Evolutionary conservation across 129 eudicot genomes (phyloP).

Genomic region (Lactuca sativa): DNA sequence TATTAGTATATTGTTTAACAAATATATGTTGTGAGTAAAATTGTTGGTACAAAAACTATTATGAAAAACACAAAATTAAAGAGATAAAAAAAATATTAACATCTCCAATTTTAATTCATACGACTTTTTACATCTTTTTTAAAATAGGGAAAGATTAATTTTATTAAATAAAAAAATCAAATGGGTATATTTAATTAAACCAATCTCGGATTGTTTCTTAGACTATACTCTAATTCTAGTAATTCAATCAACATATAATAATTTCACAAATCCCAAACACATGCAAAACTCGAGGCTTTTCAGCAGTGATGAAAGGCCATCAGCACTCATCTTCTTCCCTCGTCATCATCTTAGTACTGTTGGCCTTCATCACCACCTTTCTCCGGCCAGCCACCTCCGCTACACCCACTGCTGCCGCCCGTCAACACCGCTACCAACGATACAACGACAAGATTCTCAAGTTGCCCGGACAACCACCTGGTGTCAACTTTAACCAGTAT

Average conservation of each 20-base stretch:
- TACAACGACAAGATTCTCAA: constrained; percentile 44
- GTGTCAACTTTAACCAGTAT: constrained; percentile 51
- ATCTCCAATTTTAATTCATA: no score
- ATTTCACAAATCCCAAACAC: constrained; percentile 39
- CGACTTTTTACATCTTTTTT: no score
- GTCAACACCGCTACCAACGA: constrained; percentile 36
- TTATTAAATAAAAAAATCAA: background rate
- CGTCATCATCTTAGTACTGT: constrained; percentile 12
- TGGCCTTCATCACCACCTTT: constrained; percentile 33
- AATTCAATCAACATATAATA: constrained; percentile 16
- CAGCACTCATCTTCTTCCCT: constrained; percentile 8
- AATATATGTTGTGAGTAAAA: no score
- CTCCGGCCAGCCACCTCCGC: constrained; percentile 31
- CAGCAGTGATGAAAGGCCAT: constrained; percentile 45
- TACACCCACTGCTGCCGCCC: constrained; percentile 23
- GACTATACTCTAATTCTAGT: constrained; percentile 18
- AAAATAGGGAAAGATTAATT: no score
- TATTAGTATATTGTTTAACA: no score
- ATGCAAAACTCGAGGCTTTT: constrained; percentile 18
- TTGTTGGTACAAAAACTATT: no score
- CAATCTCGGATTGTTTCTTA: constrained; percentile 27
- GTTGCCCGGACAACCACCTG: constrained; percentile 61
- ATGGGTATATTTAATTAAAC: background rate
- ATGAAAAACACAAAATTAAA: no score
- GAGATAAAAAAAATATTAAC: no score